Evolutionary conservation across 257 asterid genomes (phyloP), one percentile per base, ranked within the genome.

Genomic region (Solanum piurae): DNA sequence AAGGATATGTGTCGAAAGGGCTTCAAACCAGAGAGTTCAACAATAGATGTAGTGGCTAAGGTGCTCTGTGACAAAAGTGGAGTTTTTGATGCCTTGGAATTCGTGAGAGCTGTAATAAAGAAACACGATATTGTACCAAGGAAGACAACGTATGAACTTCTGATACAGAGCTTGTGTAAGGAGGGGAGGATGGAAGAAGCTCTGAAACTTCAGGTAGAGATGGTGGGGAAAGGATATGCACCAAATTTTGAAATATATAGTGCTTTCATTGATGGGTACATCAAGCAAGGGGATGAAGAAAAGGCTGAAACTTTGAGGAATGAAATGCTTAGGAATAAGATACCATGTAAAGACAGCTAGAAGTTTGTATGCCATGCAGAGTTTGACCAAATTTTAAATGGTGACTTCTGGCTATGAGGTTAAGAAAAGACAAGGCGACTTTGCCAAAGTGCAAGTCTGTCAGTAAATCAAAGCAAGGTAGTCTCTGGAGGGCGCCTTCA

Each of bases 171-270:
- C 75, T 90, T 94, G 91, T 96, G 99, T 87, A 69, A 23, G 46
- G 93, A 90, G 86, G 98, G 98, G 38, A 86, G 77, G 88, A 91
- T 94, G 92, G 95, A 93, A 85, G 96, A 94, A 89, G 98, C 96
- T 76, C 89, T 92, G 62, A 88, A 88, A 90, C 89, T 96, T 90
- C 98, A 94, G 93, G 98, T 90, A 0, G 96, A 94, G 91, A 95
- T 96, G 99, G 94, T 90, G n/a, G 91, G 92, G 87, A 92, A 88
- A 83, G 98, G 99, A 69, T 92, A 91, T 87, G 93, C 92, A 87
- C 93, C 95, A 9, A 88, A 92, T 88, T 88, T 88, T 29, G 96
- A 88, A 77, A 92, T 93, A 42, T 96, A 94, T 83, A 87, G 86
- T 84, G 92, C 92, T 75, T 96, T 96, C 85, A 93, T 94, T 40